phyloP scores from a whole-genome alignment of 2,329 filamentous ascomycete species.

The Alternaria alternata region DNA sequence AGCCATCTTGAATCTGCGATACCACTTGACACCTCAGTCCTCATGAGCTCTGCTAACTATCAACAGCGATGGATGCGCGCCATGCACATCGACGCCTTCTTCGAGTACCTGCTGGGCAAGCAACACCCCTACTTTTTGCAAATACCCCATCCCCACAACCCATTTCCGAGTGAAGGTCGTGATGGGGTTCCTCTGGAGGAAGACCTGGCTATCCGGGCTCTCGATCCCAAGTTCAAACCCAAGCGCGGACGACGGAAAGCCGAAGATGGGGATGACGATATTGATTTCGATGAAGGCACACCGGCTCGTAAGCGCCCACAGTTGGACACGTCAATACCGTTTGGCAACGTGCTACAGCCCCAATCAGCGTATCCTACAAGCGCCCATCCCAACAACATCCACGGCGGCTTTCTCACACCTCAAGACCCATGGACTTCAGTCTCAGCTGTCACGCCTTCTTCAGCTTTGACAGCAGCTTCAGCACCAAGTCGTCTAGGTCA shows the following conservation, averaged over 20 bases:
- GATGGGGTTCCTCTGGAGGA: slow-evolving; percentile 88
- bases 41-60: slow-evolving; percentile 15
- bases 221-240: slow-evolving; percentile 77
- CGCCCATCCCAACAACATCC: slow-evolving; percentile 63
- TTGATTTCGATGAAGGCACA: slow-evolving; percentile 56
- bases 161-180: slow-evolving; percentile 70
- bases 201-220: slow-evolving; percentile 83
- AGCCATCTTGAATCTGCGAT: background rate
- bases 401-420: slow-evolving; percentile 51
- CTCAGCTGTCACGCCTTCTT: slow-evolving; percentile 50
- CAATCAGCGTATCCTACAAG: slow-evolving; percentile 62
- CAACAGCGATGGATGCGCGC: slow-evolving; percentile 90
- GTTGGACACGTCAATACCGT: slow-evolving; percentile 61
- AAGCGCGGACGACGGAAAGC: slow-evolving; percentile 70
- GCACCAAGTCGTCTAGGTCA: slow-evolving; percentile 46
- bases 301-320: slow-evolving; percentile 66
- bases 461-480: slow-evolving; percentile 46
- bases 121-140: slow-evolving; percentile 81
- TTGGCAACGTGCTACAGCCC: slow-evolving; percentile 48
- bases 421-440: slow-evolving; percentile 58
- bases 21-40: background rate
- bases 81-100: slow-evolving; percentile 94
- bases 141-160: slow-evolving; percentile 71
- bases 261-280: slow-evolving; percentile 64
- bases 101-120: slow-evolving; percentile 84